Evolutionary conservation across 257 asterid genomes (phyloP).

Genomic region (Solanum pennellii): DNA sequence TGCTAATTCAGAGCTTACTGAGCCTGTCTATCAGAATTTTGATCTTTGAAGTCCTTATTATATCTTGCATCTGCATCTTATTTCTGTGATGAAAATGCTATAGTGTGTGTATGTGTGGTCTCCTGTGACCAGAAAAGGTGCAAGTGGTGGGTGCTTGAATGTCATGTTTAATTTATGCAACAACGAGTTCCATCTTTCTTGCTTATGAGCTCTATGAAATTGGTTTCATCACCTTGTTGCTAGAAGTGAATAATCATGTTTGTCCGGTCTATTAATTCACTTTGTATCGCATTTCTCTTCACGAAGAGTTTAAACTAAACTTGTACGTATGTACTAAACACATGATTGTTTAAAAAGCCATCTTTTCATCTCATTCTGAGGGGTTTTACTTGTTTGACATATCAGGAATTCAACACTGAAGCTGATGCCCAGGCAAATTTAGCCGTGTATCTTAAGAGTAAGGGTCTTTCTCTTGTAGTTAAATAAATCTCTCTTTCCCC

Average conservation of each 20-base stretch:
- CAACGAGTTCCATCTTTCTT: background rate
- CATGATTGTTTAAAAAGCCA: background rate
- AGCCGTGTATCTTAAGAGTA: constrained; percentile 61
- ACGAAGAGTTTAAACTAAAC: background rate
- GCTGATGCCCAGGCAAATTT: constrained; percentile 94
- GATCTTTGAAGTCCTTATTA: background rate
- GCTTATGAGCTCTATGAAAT: background rate
- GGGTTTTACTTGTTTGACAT: background rate
- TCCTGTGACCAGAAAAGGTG: background rate
- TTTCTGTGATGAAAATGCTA: background rate
- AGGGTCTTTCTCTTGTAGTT: background rate
- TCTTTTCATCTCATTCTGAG: background rate
- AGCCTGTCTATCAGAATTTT: background rate
- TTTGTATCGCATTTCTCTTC: background rate
- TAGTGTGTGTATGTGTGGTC: background rate
- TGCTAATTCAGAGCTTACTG: background rate
- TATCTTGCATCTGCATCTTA: background rate
- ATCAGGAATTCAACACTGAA: constrained; percentile 66
- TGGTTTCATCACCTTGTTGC: background rate
- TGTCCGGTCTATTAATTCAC: background rate
- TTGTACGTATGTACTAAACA: background rate
- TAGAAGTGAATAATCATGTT: background rate
- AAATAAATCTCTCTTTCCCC: background rate
- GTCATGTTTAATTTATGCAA: background rate
- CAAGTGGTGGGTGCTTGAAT: background rate